Evolutionary conservation across 306 rosid genomes (phyloP), one percentile per base, ranked within the genome.

Genomic region (Adenanthera pavonina): DNA sequence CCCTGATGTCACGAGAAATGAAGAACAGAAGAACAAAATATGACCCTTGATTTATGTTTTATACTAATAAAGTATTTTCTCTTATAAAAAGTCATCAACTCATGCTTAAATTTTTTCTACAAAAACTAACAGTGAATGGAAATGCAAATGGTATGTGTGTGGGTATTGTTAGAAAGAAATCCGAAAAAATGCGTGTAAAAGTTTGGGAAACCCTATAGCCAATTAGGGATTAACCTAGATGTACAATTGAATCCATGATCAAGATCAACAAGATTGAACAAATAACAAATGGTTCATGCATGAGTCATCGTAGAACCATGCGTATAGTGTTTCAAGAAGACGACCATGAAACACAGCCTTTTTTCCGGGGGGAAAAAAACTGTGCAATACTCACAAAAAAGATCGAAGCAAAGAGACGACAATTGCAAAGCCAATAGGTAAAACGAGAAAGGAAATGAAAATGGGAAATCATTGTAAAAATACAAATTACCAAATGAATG

Each of bases 401-500:
- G n/a, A 11, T 43, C 52, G 12, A 48, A 12, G 52, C 16, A 48
- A 3, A 48, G 15, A 48, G 12, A 48, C 4, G 52, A 12, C 52
- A 48, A 12, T 48, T 12, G 2, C 52, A 11, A 12, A 48, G 15
- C 46, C 46, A 41, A 41, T 41, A 41, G 46, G 7, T 41, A 41
- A 41, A 41, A 41, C 7, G 46, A 6, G 44, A 13, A 64, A 38
- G 2, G 40, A 56, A 8, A 57, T 20, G 35, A 57, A 57, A 8
- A 30, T 30, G 48, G 10, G 44, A 20, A 25, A 69, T 33, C 30
- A 53, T n/a, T 25, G 35, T 13, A 61, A 69, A 20, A 3, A 19
- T n/a, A 12, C 15, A 16, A 52, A 51, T 49, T 66, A 89, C 89
- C 87, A 86, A 65, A 70, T 81, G 80, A 59, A 86, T 78, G 74